Evolutionary conservation across 1,284 basidiomycete genomes (phyloP), one percentile per base, ranked within the genome.

Genomic region (Cystobasidiaceae sp.): DNA sequence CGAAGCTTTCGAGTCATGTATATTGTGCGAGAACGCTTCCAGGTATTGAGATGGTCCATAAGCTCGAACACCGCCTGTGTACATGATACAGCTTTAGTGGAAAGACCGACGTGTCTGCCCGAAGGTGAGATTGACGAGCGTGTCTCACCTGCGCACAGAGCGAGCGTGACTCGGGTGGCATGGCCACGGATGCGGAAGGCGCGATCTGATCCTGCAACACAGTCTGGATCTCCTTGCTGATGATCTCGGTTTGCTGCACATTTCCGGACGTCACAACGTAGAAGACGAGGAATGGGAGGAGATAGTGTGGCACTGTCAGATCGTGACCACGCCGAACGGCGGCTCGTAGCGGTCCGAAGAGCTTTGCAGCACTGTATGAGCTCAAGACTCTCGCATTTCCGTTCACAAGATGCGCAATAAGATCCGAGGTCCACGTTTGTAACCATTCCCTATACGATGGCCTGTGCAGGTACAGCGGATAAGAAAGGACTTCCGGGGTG

Each of bases 371-470:
- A 46, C 63, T 21, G 28, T 27, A 19, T 6, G 28, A 39, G 61
- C 21, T 45, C 37, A 32, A 79, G 80, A 2, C 75, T 72, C n/a
- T 54, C 57, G 30, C 59, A 43, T n/a, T 65, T 52, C 83, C 84
- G 5, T 56, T 43, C 3, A 62, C 1, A 82, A 82, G 1, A 81
- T 41, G 70, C 7, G 76, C 73, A 63, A 97, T 90, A 17, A 99
- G 83, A 74, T 90, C 83, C 11, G 84, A 82, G 0, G 89, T 86
- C 93, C 94, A 98, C 0, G 83, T 77, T 71, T 96, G 91, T 23
- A 98, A 82, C 96, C 96, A 99, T 76, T 98, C 93, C 50, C 93
- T 85, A 77, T 96, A 98, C 0, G 90, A 92, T 4, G 82, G 77
- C 59, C 86, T 82, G 3, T 80, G 79, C 0, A 82, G 80, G 77